phyloP scores from a whole-genome alignment of 345 rosid species.

The Microthlaspi erraticum region DNA sequence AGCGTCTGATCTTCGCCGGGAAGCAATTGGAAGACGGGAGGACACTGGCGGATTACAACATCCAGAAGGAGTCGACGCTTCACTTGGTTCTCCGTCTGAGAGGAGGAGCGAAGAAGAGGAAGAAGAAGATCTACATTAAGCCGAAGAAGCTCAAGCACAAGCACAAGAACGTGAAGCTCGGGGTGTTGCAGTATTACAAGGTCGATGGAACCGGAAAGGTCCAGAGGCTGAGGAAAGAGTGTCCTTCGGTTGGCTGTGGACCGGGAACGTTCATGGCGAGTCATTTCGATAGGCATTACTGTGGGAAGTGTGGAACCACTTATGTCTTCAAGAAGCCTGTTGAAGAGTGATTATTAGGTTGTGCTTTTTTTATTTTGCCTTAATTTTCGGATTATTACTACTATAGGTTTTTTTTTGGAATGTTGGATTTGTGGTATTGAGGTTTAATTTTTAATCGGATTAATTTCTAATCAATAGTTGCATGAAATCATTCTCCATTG shows the following conservation, averaged over 20 bases:
- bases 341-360: constrained; percentile 50
- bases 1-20: constrained; percentile 52
- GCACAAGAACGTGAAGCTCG: constrained; percentile 75
- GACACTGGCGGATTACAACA: constrained; percentile 75
- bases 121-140: constrained; percentile 81
- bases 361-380: not conserved
- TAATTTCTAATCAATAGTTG: not conserved
- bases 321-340: constrained; percentile 65
- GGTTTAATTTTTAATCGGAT: not conserved
- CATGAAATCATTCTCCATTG: not conserved
- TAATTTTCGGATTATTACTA: not conserved
- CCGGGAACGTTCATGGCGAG: constrained; percentile 78
- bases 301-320: constrained; percentile 71
- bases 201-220: constrained; percentile 67
- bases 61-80: constrained; percentile 75
- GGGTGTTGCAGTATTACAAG: constrained; percentile 42
- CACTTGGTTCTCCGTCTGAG: constrained; percentile 71
- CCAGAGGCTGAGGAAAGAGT: constrained; percentile 72
- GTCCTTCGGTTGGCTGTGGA: constrained; percentile 66
- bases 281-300: constrained; percentile 70
- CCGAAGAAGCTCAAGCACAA: constrained; percentile 75
- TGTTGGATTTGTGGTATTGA: not conserved
- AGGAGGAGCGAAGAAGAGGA: constrained; percentile 76
- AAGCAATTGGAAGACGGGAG: constrained; percentile 73
- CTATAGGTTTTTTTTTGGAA: not conserved